A percentile compares a stretch with the other conserved stretches of the same genome.
These are phyloP conservation scores for Plectosphaerella plurivora DNA, from an alignment of 2,329 filamentous ascomycete species.

Conservation along the genomic window DNA sequence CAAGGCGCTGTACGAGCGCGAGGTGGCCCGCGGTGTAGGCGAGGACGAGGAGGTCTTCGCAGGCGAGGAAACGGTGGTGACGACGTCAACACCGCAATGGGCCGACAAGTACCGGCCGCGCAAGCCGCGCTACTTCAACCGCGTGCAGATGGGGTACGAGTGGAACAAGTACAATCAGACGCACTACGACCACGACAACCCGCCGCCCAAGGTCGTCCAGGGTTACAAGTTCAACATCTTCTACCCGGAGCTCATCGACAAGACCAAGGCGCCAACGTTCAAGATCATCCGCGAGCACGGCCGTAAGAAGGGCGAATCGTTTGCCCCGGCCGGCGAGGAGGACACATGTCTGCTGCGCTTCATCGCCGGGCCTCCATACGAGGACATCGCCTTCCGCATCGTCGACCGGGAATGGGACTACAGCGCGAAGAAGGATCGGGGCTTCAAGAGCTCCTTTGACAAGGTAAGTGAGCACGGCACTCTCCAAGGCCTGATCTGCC, in stretches of 20 bases:
- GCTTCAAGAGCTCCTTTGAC: conserved; percentile 95
- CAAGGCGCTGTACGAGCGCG: conserved; percentile 84
- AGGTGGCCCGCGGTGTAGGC: conserved; percentile 83
- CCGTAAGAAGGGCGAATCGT: conserved; percentile 82
- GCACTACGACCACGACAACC: conserved; percentile 97
- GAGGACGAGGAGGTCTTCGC: conserved; percentile 97
- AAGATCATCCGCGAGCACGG: conserved; percentile 93
- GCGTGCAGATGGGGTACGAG: conserved; percentile 98
- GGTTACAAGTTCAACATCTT: conserved; percentile 99
- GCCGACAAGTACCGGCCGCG: conserved; percentile 79
- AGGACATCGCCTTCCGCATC: conserved; percentile 94
- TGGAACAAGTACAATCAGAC: conserved; percentile 99
- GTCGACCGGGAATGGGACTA: conserved; percentile 99
- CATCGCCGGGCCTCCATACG: conserved; percentile 90
- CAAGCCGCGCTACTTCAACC: conserved; percentile 96
- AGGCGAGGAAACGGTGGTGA: conserved; percentile 75
- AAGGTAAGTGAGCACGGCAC: conserved; percentile 58
- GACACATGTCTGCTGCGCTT: conserved; percentile 97
- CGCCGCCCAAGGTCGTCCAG: conserved; percentile 95
- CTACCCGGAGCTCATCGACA: conserved; percentile 95
- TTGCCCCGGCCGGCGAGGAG: conserved; percentile 89
- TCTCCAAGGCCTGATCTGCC: background rate
- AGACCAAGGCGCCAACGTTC: conserved; percentile 89
- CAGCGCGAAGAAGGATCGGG: conserved; percentile 88
- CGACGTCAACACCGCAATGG: conserved; percentile 67